Evolutionary conservation across 1,284 basidiomycete genomes (phyloP).

Genomic region (Waitea zeae): DNA sequence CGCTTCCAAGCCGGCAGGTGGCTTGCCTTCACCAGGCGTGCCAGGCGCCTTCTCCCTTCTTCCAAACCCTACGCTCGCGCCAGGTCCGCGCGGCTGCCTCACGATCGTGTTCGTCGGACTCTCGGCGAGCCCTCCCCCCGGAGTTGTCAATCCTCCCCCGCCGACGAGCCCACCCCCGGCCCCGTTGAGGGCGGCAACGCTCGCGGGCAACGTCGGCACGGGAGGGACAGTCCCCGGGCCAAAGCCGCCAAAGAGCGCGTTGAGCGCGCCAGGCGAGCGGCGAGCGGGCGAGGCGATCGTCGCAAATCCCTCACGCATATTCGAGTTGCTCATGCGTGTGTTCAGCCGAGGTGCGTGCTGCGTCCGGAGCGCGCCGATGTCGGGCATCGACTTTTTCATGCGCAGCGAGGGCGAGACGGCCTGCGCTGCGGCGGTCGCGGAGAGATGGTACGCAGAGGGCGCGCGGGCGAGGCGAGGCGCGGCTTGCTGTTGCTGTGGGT

Average conservation of each 20-base stretch:
- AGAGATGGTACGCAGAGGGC: conserved; percentile 47
- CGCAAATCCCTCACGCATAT: conserved; percentile 83
- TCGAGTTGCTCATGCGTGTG: conserved; percentile 76
- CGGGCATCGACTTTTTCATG: conserved; percentile 93
- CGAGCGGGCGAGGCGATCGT: conserved; percentile 71
- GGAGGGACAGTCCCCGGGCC: conserved; percentile 42
- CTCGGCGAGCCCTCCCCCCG: conserved; percentile 22
- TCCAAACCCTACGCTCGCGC: conserved; percentile 43
- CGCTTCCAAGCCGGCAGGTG: conserved; percentile 49
- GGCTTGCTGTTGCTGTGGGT: conserved; percentile 15
- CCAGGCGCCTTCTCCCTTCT: conserved; percentile 39
- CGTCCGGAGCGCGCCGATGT: conserved; percentile 72
- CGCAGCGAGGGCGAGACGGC: conserved; percentile 40
- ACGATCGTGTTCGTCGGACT: conserved; percentile 42
- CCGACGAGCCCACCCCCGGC: too few species aligned
- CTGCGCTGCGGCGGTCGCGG: conserved; percentile 29
- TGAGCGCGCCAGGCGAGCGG: conserved; percentile 51
- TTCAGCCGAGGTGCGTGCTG: conserved; percentile 66
- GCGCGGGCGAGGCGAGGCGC: conserved; percentile 47
- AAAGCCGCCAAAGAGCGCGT: conserved; percentile 38
- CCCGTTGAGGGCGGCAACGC: conserved; percentile 20
- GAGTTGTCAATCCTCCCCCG: too few species aligned
- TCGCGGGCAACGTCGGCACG: conserved; percentile 55
- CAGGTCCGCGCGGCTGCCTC: conserved; percentile 67
- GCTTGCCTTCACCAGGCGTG: conserved; percentile 33